These are phyloP conservation scores for Pythium aphanidermatum DNA, from an alignment of 352 stramenopile species.

Conservation along the genomic window DNA sequence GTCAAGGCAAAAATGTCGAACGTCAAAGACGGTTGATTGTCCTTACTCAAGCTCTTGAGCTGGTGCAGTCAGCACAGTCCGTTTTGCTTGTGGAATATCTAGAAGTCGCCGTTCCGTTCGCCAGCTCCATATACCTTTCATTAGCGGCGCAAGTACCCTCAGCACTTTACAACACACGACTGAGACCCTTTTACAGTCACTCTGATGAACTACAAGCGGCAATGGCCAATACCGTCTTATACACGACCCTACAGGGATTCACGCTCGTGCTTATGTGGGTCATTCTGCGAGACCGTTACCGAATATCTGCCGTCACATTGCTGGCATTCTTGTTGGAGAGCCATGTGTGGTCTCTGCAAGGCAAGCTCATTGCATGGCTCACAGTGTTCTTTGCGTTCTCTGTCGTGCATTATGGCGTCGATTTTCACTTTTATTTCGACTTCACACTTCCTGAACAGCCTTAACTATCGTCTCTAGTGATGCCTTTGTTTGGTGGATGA, in stretches of 20 bases:
- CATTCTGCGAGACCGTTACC: conserved; percentile 7
- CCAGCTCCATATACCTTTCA: conserved; percentile 2
- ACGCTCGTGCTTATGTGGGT: neutral
- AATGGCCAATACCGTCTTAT: conserved; percentile 3
- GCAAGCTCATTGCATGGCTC: conserved; percentile 14
- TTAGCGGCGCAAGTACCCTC: conserved; percentile 1
- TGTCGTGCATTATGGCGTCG: conserved; percentile 13
- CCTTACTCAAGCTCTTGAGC: neutral
- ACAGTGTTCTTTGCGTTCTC: conserved; percentile 9
- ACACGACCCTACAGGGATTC: conserved; percentile 5
- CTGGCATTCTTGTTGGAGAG: conserved; percentile 12
- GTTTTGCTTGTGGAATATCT: conserved; percentile 17
- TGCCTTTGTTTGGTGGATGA: no score
- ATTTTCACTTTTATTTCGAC: conserved; percentile 3
- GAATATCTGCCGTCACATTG: neutral
- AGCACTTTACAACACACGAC: conserved; percentile 4
- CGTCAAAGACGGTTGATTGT: neutral
- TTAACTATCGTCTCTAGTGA: no score
- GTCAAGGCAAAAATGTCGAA: no score
- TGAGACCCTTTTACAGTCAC: neutral
- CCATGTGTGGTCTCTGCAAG: conserved; percentile 6
- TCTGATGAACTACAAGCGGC: neutral
- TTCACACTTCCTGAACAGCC: no score
- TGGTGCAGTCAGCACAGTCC: conserved; percentile 6
- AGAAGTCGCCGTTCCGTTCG: conserved; percentile 6